These are phyloP conservation scores for Macrocybe gigantea DNA, from an alignment of 768 basidiomycete genomes.

Conservation along the genomic window DNA sequence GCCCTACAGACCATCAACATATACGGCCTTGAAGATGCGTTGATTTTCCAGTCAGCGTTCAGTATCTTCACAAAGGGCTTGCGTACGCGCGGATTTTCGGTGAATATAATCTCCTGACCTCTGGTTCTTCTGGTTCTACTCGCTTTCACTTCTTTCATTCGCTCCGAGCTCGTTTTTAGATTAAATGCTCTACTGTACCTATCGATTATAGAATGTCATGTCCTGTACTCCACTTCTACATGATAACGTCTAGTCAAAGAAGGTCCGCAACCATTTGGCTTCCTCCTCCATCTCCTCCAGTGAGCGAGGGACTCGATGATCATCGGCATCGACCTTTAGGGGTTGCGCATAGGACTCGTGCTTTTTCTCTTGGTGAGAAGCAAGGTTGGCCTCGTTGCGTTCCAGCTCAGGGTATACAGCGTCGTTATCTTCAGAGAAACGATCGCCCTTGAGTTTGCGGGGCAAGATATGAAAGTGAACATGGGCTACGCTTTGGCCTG, in stretches of 20 bases:
- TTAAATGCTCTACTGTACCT: too few relatives aligned
- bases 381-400: slow-evolving; percentile 46
- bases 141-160: background rate
- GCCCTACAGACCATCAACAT: slow-evolving; percentile 38
- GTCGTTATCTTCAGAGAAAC: slow-evolving; percentile 58
- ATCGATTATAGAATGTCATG: background rate
- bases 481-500: slow-evolving; percentile 79
- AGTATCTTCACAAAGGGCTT: too few relatives aligned
- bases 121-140: too few relatives aligned
- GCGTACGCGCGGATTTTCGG: too few relatives aligned
- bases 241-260: slow-evolving; percentile 33
- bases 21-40: slow-evolving; percentile 27
- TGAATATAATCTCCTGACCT: too few relatives aligned
- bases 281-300: slow-evolving; percentile 78
- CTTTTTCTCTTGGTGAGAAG: slow-evolving; percentile 27
- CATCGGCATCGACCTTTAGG: slow-evolving; percentile 66
- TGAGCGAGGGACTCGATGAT: slow-evolving; percentile 54
- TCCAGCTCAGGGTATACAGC: slow-evolving; percentile 81
- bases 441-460: slow-evolving; percentile 64
- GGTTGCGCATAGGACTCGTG: slow-evolving; percentile 22
- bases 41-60: too few relatives aligned
- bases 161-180: background rate
- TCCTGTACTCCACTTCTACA: background rate
- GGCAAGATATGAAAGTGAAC: slow-evolving; percentile 97
- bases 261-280: slow-evolving; percentile 57